A percentile compares a stretch with the other conserved stretches of the same genome.
Evolutionary conservation across 2,329 filamentous ascomycete genomes (phyloP).

Genomic region (Alternaria ventricosa): DNA sequence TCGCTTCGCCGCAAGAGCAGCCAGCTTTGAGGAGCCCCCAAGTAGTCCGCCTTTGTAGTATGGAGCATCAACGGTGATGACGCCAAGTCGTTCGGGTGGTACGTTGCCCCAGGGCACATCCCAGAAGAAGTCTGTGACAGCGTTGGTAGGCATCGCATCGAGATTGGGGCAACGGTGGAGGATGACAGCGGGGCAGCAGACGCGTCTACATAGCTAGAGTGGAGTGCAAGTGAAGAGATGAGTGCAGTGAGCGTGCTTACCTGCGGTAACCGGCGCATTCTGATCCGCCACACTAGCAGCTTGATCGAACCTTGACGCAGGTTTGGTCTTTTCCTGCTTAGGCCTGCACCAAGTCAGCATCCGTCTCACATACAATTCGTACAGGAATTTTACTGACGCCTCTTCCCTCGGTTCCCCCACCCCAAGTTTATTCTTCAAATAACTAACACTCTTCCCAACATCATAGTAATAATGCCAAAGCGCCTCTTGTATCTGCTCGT

Average conservation of each 20-base stretch:
- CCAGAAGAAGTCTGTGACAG: slow-evolving; percentile 68
- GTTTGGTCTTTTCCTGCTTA: slow-evolving; percentile 49
- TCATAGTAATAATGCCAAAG: slow-evolving; percentile 98
- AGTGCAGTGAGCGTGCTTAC: slow-evolving; percentile 51
- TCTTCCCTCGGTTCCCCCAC: no score
- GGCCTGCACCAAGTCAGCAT: slow-evolving; percentile 3
- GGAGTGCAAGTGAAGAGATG: slow-evolving; percentile 13
- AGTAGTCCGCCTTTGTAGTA: slow-evolving; percentile 71
- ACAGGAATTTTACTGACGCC: no score
- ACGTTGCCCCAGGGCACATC: slow-evolving; percentile 87
- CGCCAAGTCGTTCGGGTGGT: slow-evolving; percentile 68
- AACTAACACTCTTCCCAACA: slow-evolving; percentile 81
- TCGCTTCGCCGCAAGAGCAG: slow-evolving; percentile 83
- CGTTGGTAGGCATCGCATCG: slow-evolving; percentile 30
- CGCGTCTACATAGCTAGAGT: slow-evolving; percentile 19
- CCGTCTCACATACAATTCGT: no score
- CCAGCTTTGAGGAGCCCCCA: slow-evolving; percentile 86
- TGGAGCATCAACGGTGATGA: slow-evolving; percentile 67
- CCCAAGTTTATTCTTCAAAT: slow-evolving; percentile 68
- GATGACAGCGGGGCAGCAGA: slow-evolving; percentile 14
- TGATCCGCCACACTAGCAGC: slow-evolving; percentile 49
- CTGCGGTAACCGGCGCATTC: slow-evolving; percentile 51
- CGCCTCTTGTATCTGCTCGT: slow-evolving; percentile 82
- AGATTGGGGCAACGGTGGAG: slow-evolving; percentile 42
- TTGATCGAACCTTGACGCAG: slow-evolving; percentile 52